Conservation (phyloP, 139 green algal genomes). For the Auxenochlorella pyrenoidosa region DNA sequence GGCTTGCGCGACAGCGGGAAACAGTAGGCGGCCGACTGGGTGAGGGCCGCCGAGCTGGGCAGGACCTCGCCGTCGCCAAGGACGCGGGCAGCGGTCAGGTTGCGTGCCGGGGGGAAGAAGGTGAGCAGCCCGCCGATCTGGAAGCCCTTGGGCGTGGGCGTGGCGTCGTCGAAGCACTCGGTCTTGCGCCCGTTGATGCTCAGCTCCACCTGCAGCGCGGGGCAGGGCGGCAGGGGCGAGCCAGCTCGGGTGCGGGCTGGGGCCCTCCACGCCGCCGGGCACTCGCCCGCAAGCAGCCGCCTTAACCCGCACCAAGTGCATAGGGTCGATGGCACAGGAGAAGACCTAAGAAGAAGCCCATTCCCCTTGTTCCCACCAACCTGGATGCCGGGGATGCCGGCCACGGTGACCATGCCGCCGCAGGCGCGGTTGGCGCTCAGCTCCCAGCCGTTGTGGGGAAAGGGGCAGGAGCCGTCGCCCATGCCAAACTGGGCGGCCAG, state of each 20-base stretch:
- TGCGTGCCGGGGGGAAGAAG: not conserved
- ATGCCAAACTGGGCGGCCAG: not conserved
- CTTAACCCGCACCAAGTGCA: too few relatives aligned
- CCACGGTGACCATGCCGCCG: not conserved
- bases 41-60: not conserved
- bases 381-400: not conserved
- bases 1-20: not conserved
- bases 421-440: not conserved
- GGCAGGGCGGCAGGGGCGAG: not conserved
- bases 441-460: not conserved
- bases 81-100: not conserved
- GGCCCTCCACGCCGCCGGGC: too few relatives aligned
- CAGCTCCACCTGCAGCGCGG: not conserved
- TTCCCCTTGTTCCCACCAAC: too few relatives aligned
- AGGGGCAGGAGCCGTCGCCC: not conserved
- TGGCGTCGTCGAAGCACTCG: not conserved
- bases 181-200: constrained; percentile 14
- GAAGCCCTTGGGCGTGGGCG: not conserved
- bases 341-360: too few relatives aligned
- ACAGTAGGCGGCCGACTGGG: not conserved
- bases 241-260: too few relatives aligned
- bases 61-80: not conserved
- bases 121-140: not conserved
- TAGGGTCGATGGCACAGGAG: too few relatives aligned
- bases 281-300: not conserved